Conservation (phyloP, 176 grass and related monocot species). For the Panicum miliaceum region DNA sequence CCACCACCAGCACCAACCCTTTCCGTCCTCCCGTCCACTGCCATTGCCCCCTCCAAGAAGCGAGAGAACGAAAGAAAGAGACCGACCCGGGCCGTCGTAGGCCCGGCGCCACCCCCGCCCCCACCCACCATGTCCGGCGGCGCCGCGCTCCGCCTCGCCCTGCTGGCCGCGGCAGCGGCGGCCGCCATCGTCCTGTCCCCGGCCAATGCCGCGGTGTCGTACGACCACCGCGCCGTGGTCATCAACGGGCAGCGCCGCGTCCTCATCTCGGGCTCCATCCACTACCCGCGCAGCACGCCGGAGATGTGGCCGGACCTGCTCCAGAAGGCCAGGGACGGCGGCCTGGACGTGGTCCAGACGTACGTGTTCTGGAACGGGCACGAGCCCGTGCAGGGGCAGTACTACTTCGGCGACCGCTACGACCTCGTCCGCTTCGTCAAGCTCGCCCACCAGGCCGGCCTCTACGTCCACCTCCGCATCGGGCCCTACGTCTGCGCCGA, state of each 20-base stretch:
- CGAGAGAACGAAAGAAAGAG: not conserved
- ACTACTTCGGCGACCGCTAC: conserved; percentile 85
- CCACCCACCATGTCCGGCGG: conserved; percentile 48
- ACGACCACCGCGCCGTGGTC: conserved; percentile 69
- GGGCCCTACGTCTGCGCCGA: conserved; percentile 96
- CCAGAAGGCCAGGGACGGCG: conserved; percentile 94
- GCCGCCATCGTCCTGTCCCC: not conserved
- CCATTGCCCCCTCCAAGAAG: conserved; percentile 38
- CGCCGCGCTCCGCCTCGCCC: conserved; percentile 26
- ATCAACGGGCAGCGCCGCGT: conserved; percentile 78
- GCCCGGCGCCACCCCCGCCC: not conserved
- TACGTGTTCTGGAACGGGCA: conserved; percentile 99
- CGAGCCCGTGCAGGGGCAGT: conserved; percentile 83
- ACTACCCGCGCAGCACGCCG: conserved; percentile 98
- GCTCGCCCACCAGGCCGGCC: conserved; percentile 77
- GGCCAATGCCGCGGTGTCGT: conserved; percentile 69
- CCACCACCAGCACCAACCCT: conserved; percentile 7
- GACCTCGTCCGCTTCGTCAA: conserved; percentile 96
- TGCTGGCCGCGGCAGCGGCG: not conserved
- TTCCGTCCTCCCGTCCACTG: not conserved
- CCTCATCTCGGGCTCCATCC: conserved; percentile 94
- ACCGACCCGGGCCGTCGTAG: not conserved
- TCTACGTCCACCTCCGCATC: conserved; percentile 89
- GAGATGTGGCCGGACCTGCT: conserved; percentile 99
- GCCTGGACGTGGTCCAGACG: conserved; percentile 87